Evolutionary conservation across 371 early-diverging fungal genomes (phyloP), one percentile per base, ranked within the genome.

Genomic region (Rhizomucor pusillus): DNA sequence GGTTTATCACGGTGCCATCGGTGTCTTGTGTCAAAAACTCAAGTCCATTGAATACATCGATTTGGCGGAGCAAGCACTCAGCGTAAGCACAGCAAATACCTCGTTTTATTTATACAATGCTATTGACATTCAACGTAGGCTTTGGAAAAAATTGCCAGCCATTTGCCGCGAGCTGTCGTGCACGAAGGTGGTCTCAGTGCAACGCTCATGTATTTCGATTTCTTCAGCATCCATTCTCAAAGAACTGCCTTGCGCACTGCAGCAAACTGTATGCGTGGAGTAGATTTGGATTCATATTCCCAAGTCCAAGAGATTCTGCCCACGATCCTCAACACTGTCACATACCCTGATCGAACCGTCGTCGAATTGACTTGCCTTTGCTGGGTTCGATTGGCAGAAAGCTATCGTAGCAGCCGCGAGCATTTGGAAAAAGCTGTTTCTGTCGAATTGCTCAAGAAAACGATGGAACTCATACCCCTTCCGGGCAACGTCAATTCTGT

Each of bases 11-110:
- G 88, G 87, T 1, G 90, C 87, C 1, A 78, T 93, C 1, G 67
- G 75, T 20, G 86, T 87, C 0, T 75, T 97, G 5, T 88, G 92
- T 41, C 72, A 77, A 34, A 90, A 92, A 59, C 68, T 95, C 20
- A 73, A 81, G 47, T 85, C 89, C 36, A 87, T 97, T 43, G 89
- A 93, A 60, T 93, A 90, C 56, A 93, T 94, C 47, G 95, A 97
- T 54, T 69, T 95, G 46, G 97, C 95, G 1, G 97, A 97, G 60
- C 89, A 89, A 62, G 91, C 91, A 0, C 70, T 94, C 39, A 69
- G 77, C 34, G 88, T 89, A 65, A 23, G 18, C 44, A 3, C 48
- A 7, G 25, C 16, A 11, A 10, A 4, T 16, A 23, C 37, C 44
- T 7, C 22, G 36, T 41, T 43, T 16, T 53, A 23, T n/a, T 29